phyloP scores from a whole-genome alignment of 192 early-diverging fungal genomes.

The Helicostylum pulchrum region DNA sequence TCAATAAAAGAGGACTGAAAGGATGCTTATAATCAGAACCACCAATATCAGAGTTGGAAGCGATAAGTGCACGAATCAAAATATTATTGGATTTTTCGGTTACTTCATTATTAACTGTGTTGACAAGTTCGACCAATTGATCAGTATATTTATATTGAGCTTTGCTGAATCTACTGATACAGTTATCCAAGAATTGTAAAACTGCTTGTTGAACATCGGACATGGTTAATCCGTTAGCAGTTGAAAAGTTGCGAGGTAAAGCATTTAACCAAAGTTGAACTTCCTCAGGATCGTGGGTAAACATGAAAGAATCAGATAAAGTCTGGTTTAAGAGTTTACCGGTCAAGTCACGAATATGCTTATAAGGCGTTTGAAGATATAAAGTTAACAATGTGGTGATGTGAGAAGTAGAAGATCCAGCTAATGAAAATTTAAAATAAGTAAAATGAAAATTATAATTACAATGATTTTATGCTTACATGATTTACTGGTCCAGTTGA shows the following conservation, averaged over 20 bases:
- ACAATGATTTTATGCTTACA: constrained; percentile 29
- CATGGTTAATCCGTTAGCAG: constrained; percentile 20
- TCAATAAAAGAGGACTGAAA: constrained; percentile 50
- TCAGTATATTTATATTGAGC: constrained; percentile 64
- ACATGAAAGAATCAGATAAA: constrained; percentile 55
- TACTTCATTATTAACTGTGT: constrained; percentile 14
- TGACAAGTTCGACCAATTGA: constrained; percentile 43
- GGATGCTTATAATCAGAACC: constrained; percentile 32
- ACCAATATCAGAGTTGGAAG: constrained; percentile 6
- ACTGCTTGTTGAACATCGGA: constrained; percentile 35
- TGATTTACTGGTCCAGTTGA: constrained; percentile 68
- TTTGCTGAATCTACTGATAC: constrained; percentile 54
- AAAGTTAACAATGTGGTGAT: constrained; percentile 53
- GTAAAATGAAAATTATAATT: not conserved
- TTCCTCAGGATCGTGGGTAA: constrained; percentile 56
- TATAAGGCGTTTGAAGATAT: constrained; percentile 45
- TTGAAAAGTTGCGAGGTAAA: constrained; percentile 36
- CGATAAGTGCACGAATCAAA: not conserved
- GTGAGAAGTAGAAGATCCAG: constrained; percentile 47
- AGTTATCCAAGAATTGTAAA: constrained; percentile 65
- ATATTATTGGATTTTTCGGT: constrained; percentile 22
- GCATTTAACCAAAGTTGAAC: constrained; percentile 56
- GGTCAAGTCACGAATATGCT: constrained; percentile 43
- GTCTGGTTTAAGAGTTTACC: constrained; percentile 44
- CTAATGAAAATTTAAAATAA: constrained; percentile 20